Percentiles rank a stretch among this genome's conserved stretches.
Conservation (phyloP, 345 rosid species). For the Hevea brasiliensis region DNA sequence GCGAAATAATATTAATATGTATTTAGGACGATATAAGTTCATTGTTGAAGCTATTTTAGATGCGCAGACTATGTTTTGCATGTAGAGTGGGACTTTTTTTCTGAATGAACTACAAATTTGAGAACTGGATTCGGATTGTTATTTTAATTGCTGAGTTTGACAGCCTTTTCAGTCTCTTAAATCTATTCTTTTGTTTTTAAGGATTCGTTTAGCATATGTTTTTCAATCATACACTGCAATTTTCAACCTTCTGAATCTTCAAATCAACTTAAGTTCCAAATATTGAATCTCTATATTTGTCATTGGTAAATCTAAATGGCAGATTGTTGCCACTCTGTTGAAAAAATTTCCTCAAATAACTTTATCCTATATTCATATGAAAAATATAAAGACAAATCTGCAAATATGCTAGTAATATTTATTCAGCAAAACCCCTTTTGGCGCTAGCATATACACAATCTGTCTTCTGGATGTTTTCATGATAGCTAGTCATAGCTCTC, state of each 20-base stretch:
- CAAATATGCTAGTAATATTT: not conserved
- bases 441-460: not conserved
- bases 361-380: not conserved
- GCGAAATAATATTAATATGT: not conserved
- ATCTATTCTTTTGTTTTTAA: not conserved
- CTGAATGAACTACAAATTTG: not conserved
- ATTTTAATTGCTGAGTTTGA: not conserved
- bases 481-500: not conserved
- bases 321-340: not conserved
- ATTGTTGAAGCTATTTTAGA: not conserved
- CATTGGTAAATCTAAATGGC: not conserved
- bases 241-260: not conserved
- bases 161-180: not conserved
- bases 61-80: not conserved
- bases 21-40: not conserved
- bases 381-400: not conserved
- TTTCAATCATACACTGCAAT: not conserved
- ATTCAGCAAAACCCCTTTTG: not conserved
- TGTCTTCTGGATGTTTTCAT: not conserved
- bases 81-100: not conserved
- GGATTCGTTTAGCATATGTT: not conserved
- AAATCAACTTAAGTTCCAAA: not conserved
- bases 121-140: not conserved
- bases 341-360: not conserved
- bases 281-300: not conserved